phyloP scores from a whole-genome alignment of 345 rosid genomes.

The Camelina hispida region DNA sequence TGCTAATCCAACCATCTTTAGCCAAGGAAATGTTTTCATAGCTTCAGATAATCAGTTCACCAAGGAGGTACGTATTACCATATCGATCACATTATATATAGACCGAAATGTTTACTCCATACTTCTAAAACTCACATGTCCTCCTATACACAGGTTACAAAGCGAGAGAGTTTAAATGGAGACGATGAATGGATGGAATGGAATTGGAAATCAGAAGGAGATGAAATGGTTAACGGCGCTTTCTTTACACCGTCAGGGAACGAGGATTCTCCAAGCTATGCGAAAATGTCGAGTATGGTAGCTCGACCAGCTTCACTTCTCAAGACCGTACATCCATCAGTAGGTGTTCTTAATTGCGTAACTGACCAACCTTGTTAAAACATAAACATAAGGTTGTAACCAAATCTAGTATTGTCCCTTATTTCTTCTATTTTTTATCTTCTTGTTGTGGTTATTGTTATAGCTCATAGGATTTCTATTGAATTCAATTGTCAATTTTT shows the following conservation, averaged over 20 bases:
- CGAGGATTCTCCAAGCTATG: slow-evolving; percentile 56
- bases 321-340: slow-evolving; percentile 42
- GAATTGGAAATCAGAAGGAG: slow-evolving; percentile 79
- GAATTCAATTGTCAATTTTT: slow-evolving; percentile 3
- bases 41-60: slow-evolving; percentile 51
- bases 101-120: neutral
- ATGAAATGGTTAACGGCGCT: slow-evolving; percentile 66
- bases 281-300: slow-evolving; percentile 66
- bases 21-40: slow-evolving; percentile 69
- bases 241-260: slow-evolving; percentile 62
- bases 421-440: neutral
- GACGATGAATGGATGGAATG: slow-evolving; percentile 58
- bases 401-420: slow-evolving; percentile 4
- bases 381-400: slow-evolving; percentile 16
- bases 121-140: neutral
- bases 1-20: slow-evolving; percentile 74
- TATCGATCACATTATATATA: no score
- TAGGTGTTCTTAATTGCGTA: slow-evolving; percentile 58
- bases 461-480: slow-evolving; percentile 4
- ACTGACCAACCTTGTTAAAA: slow-evolving; percentile 55
- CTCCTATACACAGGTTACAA: slow-evolving; percentile 56
- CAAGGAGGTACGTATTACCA: slow-evolving; percentile 71
- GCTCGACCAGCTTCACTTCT: slow-evolving; percentile 67
- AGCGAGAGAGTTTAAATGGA: slow-evolving; percentile 47
- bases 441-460: slow-evolving; percentile 12